Percentiles rank a stretch among this genome's conserved stretches.
phyloP scores from a whole-genome alignment of 169 alveolate species.

The Theileria orientalis region DNA sequence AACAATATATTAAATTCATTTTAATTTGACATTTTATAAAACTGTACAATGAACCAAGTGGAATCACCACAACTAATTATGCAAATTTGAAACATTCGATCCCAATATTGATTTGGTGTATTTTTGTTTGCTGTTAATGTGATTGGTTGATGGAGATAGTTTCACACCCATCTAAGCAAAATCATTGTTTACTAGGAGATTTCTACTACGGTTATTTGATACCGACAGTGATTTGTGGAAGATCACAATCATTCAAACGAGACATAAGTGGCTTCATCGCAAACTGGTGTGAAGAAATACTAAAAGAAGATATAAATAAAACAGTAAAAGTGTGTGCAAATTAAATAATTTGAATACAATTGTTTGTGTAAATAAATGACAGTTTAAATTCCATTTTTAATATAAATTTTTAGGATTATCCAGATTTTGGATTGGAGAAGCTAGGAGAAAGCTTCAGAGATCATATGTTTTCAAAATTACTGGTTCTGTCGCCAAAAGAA shows the following conservation, averaged over 20 bases:
- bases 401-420: constrained; percentile 27
- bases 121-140: too few species aligned
- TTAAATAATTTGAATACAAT: background rate
- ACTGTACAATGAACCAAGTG: too few species aligned
- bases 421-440: constrained; percentile 36
- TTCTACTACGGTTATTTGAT: constrained; percentile 51
- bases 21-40: too few species aligned
- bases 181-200: constrained; percentile 35
- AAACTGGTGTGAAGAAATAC: constrained; percentile 11
- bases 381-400: too few species aligned
- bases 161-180: background rate
- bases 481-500: constrained; percentile 39
- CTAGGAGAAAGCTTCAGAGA: constrained; percentile 21
- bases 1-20: too few species aligned
- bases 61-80: too few species aligned
- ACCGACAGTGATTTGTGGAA: constrained; percentile 62
- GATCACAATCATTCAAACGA: constrained; percentile 29
- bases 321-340: background rate
- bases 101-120: too few species aligned
- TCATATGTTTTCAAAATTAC: constrained; percentile 28
- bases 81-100: too few species aligned
- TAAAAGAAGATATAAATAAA: background rate
- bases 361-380: background rate
- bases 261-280: constrained; percentile 25
- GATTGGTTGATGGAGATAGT: background rate